A percentile compares a stretch with the other conserved stretches of the same genome.
phyloP scores from a whole-genome alignment of 331 rosid species.

The Acacia concinna region DNA sequence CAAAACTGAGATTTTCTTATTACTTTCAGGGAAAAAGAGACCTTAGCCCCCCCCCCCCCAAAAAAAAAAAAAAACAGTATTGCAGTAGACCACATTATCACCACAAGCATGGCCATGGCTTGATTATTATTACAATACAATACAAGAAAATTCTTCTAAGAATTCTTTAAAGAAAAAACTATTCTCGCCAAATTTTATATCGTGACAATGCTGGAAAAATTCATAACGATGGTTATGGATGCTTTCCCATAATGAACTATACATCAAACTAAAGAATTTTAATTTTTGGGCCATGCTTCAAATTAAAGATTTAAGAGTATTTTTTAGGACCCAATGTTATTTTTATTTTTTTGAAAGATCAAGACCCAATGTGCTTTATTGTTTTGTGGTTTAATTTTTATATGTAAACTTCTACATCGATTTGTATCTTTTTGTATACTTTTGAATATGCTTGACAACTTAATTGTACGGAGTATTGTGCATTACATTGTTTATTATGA shows the following conservation, averaged over 20 bases:
- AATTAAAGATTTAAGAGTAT: neutral
- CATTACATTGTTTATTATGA: neutral
- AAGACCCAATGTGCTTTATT: too few relatives aligned
- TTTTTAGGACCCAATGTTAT: conserved; percentile 37
- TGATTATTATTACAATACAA: neutral
- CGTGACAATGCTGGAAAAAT: neutral
- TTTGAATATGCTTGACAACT: conserved; percentile 12
- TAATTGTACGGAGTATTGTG: conserved; percentile 15
- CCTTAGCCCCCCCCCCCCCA: too few relatives aligned
- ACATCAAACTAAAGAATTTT: conserved; percentile 15
- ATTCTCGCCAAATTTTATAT: too few relatives aligned
- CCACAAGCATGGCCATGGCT: conserved; percentile 36
- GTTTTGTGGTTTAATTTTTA: conserved; percentile 10
- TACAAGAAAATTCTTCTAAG: neutral
- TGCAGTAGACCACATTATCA: neutral
- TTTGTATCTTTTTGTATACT: neutral
- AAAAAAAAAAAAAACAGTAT: too few relatives aligned
- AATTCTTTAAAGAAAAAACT: too few relatives aligned
- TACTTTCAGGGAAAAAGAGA: too few relatives aligned
- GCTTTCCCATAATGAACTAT: conserved; percentile 9
- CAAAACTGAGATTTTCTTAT: too few relatives aligned
- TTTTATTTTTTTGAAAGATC: too few relatives aligned
- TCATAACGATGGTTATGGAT: neutral
- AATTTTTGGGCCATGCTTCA: neutral
- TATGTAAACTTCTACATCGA: conserved; percentile 5